A percentile compares a stretch with the other conserved stretches of the same genome.
These are phyloP conservation scores for Bigelowiella natans DNA, from an alignment of 78 protist species.

Conservation along the genomic window DNA sequence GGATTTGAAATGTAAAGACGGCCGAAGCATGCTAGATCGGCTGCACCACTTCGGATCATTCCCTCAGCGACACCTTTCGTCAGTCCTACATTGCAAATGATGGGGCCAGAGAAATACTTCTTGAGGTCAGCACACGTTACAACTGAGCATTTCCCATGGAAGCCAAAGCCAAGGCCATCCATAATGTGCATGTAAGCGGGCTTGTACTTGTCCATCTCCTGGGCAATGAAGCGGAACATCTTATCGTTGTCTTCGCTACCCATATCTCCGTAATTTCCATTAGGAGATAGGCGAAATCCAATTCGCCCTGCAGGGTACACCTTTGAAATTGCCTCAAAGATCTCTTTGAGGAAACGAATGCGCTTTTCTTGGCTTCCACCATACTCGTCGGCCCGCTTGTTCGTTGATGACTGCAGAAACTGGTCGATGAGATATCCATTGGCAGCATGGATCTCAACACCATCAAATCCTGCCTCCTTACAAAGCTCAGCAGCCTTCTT, in stretches of 20 bases:
- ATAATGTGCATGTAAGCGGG: not conserved
- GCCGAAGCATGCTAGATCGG: not conserved
- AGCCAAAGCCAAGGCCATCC: not conserved
- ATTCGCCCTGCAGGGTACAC: not conserved
- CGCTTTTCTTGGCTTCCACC: slow-evolving; percentile 71
- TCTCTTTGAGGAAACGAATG: not conserved
- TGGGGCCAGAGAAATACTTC: not conserved
- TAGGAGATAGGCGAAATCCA: not conserved
- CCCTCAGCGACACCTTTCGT: not conserved
- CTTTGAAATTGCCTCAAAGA: not conserved
- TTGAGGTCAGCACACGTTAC: not conserved
- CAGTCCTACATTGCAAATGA: not conserved
- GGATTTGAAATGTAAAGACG: not conserved
- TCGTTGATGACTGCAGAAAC: slow-evolving; percentile 45
- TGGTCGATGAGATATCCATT: slow-evolving; percentile 69
- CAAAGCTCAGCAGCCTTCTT: slow-evolving; percentile 41
- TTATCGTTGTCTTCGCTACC: not conserved
- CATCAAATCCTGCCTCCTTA: slow-evolving; percentile 68
- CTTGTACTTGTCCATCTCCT: not conserved
- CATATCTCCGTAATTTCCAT: not conserved
- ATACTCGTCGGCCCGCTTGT: slow-evolving; percentile 55
- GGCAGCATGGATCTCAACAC: slow-evolving; percentile 78
- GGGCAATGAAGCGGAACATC: not conserved
- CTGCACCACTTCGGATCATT: not conserved
- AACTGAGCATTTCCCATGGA: not conserved